Evolutionary conservation across 257 asterid genomes (phyloP), one percentile per base, ranked within the genome.

Genomic region (Fraxinus quadrangulata): DNA sequence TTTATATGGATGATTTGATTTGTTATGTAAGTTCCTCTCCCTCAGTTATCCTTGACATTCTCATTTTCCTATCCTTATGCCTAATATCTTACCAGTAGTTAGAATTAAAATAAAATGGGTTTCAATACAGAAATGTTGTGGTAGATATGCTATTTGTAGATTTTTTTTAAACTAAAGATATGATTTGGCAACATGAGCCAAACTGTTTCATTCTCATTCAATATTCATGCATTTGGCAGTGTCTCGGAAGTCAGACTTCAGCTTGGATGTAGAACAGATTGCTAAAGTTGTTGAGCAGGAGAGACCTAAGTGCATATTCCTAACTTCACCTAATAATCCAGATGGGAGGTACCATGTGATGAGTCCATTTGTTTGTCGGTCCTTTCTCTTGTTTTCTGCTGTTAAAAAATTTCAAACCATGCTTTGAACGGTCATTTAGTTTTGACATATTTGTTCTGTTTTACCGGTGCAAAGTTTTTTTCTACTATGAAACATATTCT

Each of bases 261-360:
- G 97, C 84, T 86, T 96, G 94, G 96, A 96, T 82, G 93, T 92
- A 72, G 86, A 87, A 77, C 79, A 83, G 84, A 92, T 93, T 83
- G 79, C 83, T 67, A 86, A 88, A 83, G 96, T 88, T 68, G 88
- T 93, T 83, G 89, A 90, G 87, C 86, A 63, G 84, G 98, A 93
- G 84, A 96, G 89, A 76, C 99, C 99, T 3, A 96, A 93, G 85
- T 90, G 97, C 81, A 90, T 96, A 86, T 93, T 96, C 81, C 83
- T 96, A 81, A 96, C 98, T 68, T 96, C 99, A 23, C 98, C 99
- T 51, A 93, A 96, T 86, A 96, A 96, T 84, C 99, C 99, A 70
- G 99, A 96, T 89, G 98, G 99, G 83, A 96, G 99, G 99, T 93
- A 80, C 61, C 67, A 54, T 81, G 26, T 37, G 39, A 73, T 78